Evolutionary conservation across 2,329 filamentous ascomycete species (phyloP).

Genomic region (Fusarium poae): DNA sequence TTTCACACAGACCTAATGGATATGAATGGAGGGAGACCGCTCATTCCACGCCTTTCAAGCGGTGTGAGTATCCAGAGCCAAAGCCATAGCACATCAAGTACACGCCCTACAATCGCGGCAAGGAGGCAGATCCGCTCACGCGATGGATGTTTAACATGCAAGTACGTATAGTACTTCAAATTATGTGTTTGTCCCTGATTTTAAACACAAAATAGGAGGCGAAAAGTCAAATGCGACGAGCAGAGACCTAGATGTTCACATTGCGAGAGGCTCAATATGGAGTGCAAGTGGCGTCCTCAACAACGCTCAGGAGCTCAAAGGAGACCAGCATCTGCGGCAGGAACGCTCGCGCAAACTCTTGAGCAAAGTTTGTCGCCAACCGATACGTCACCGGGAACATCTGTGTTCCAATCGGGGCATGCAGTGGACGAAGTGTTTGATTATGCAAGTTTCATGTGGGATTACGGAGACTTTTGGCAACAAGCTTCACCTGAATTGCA

Average conservation of each 20-base stretch:
- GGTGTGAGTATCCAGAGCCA: slow-evolving; percentile 21
- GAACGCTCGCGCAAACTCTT: slow-evolving; percentile 12
- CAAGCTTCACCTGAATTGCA: slow-evolving; percentile 48
- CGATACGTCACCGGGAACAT: slow-evolving; percentile 48
- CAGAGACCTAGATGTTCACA: slow-evolving; percentile 63
- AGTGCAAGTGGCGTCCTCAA: slow-evolving; percentile 63
- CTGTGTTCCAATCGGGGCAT: slow-evolving; percentile 47
- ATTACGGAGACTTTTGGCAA: slow-evolving; percentile 55
- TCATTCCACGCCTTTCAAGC: slow-evolving; percentile 37
- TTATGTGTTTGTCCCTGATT: not conserved
- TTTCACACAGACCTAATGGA: slow-evolving; percentile 14
- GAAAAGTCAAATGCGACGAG: slow-evolving; percentile 66
- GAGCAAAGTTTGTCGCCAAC: slow-evolving; percentile 48
- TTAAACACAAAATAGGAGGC: slow-evolving; percentile 53
- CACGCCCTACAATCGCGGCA: slow-evolving; percentile 33
- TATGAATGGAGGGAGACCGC: slow-evolving; percentile 33
- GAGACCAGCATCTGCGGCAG: slow-evolving; percentile 25
- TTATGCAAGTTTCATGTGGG: slow-evolving; percentile 64
- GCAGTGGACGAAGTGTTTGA: slow-evolving; percentile 61
- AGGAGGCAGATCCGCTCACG: slow-evolving; percentile 47
- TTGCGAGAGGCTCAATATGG: slow-evolving; percentile 64
- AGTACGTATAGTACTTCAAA: slow-evolving; percentile 48
- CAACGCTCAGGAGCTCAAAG: slow-evolving; percentile 44
- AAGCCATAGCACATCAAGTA: slow-evolving; percentile 14
- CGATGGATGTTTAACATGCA: slow-evolving; percentile 59